Base-by-base conservation (phyloP, 495 filamentous ascomycete species). In the Penicillium macrosclerotiorum region DNA sequence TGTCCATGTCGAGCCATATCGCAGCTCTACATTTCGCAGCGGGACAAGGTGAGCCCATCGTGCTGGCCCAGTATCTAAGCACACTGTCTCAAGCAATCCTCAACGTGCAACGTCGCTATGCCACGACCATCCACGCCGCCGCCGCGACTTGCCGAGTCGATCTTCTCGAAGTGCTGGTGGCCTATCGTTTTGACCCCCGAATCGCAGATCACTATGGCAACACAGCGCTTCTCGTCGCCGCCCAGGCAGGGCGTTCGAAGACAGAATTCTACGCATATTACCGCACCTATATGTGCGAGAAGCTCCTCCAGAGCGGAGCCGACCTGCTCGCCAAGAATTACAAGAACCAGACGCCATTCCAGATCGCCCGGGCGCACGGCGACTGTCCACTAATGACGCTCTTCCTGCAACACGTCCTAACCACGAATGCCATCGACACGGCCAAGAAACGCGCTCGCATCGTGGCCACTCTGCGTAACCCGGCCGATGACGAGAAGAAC, bases 311-410 rank as follows among this genome's bases (percentile, higher is more conserved):
- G 12, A 23, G 27, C 3, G 47, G 47, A 3, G 47, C 47, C 14
- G 16, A 44, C 9, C 39, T 45, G 2, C 13, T 24, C 7, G 27
- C 20, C n/a, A 39, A 32, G 13, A 26, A 51, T 9, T 1, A 33
- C 2, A 12, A 20, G 25, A 19, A 16, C 1, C 19, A 33, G 26
- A 34, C 40, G 6, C 26, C 41, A 22, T 33, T 51, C 3, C 7
- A 11, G 8, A 14, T 51, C 13, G 47, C 47, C 9, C 40, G 27
- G 16, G 8, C 34, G 3, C 34, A 51, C 16, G 33, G n/a, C 2
- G 47, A 51, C 29, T 44, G 33, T 13, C 47, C 33, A 18, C 19
- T 52, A 8, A 52, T 52, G 49, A 38, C 49, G 4, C 41, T 45
- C 9, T 14, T 51, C 2, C 35, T 51, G 8, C 36, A 48, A 3